Conservation (phyloP, 495 filamentous ascomycete genomes). For the Pseudoneurospora amorphoporcata region DNA sequence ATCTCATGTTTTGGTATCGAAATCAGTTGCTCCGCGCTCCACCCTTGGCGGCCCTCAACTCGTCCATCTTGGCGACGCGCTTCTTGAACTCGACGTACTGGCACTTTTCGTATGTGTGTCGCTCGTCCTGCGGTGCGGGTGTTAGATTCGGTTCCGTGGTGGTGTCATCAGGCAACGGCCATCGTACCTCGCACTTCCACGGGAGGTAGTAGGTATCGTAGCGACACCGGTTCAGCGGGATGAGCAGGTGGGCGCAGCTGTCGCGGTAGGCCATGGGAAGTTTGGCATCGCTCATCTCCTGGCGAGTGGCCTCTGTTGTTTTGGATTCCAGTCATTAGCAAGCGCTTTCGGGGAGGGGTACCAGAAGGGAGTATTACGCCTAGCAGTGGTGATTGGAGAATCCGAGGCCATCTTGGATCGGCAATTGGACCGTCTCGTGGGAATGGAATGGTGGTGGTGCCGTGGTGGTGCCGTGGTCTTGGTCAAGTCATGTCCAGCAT, state of each 20-base stretch:
- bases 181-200: slow-evolving; percentile 91
- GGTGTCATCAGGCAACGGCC: neutral
- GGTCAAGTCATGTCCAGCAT: too few relatives aligned
- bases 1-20: neutral
- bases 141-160: neutral
- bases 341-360: neutral
- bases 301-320: slow-evolving; percentile 59
- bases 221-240: slow-evolving; percentile 91
- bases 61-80: slow-evolving; percentile 96
- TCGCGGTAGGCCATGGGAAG: slow-evolving; percentile 87
- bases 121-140: slow-evolving; percentile 61
- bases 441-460: slow-evolving; percentile 16
- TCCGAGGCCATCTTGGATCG: slow-evolving; percentile 24
- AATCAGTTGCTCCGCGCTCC: slow-evolving; percentile 79
- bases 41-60: slow-evolving; percentile 77
- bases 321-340: neutral
- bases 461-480: too few relatives aligned
- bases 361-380: slow-evolving; percentile 16
- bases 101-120: slow-evolving; percentile 97
- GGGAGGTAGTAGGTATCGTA: slow-evolving; percentile 86
- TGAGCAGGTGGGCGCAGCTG: slow-evolving; percentile 85
- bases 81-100: slow-evolving; percentile 98
- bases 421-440: slow-evolving; percentile 20
- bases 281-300: slow-evolving; percentile 86
- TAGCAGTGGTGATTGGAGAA: slow-evolving; percentile 22